Base-by-base conservation (phyloP, 2,329 filamentous ascomycete genomes). In the Bipolaris zeicola region DNA sequence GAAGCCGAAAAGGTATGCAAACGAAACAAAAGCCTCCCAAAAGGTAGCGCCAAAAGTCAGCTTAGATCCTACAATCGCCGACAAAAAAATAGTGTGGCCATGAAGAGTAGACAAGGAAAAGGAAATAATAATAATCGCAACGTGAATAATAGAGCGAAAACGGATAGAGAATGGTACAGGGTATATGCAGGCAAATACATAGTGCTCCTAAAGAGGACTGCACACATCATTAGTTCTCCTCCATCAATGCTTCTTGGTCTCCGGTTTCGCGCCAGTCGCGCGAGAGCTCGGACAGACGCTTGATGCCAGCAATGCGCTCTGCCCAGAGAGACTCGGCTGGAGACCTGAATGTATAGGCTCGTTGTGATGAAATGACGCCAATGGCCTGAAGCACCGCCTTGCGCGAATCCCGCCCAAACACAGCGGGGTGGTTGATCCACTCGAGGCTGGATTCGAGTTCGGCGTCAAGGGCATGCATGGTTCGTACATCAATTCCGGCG, bases 321-420 rank as follows among this genome's bases (percentile, higher is more conserved):
- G 95, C 92, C 92, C 94, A 98, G 28, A 98, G 83, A 31, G 87
- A 86, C 80, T 99, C 95, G 5, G 94, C 89, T 0, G 92, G 87
- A 2, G 93, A 95, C 49, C 94, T 87, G 83, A 94, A 97, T 0
- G 95, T 98, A 73, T 94, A 96, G 10, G 90, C 93, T 44, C 95
- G 86, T 78, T 99, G 95, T 6, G 91, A 96, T 70, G 91, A 95
- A 67, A 99, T 97, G 60, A 98, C 93, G 6, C 95, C 94, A 64
- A 99, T 98, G 14, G 93, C 92, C 76, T 99, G 95, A 22, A 99
- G 82, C 2, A 99, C 93, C 4, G 94, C 92, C 80, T 99, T 99
- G 69, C 95, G 88, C 55, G 91, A 95, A 74, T 99, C 95, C 36
- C 95, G 87, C 7, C 90, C 89, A 73, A 99, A 99, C 2, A 98